Base-by-base conservation (phyloP, 495 filamentous ascomycete genomes). In the Immersiella caudata region DNA sequence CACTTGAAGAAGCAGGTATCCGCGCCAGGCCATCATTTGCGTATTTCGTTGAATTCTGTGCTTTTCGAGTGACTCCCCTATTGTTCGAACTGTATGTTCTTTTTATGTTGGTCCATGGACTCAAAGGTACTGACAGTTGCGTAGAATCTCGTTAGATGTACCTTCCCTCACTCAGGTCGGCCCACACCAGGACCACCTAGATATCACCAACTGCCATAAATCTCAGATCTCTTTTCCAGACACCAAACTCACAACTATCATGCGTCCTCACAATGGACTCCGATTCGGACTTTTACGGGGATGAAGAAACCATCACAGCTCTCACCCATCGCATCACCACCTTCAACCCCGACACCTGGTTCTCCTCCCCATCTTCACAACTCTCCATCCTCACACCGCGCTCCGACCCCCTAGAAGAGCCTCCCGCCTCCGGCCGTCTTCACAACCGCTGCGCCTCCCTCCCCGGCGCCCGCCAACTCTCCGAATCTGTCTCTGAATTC, bases 251-350 rank as follows among this genome's bases (percentile, higher is more conserved):
- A 11, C 58, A 14, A 36, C 6, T 61, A 35, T 20, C 4, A 29
- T 55, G 22, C 25, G 21, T 1, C 36, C 60, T 21, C 73, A 75
- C 72, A 68, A 89, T 72, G 63, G 74, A 76, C 63, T 89, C 86
- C n/a, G 88, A 91, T 36, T 91, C 89, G 5, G 89, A 90, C 68
- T 91, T 91, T 78, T 91, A 92, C 67, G 90, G 87, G 67, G 82
- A 84, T 60, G 83, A 84, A n/a, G 73, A 83, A 22, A 78, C 81
- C 66, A 76, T 79, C 58, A 64, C 71, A 40, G 65, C 68, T 1
- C 73, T 81, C 11, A 57, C 79, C 35, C 52, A 67, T 24, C 75
- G 73, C 40, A 76, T 83, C 14, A 69, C 67, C 14, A 57, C 62
- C 52, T 87, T 86, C 67, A 79, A 88, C 66, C 9, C 62, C 14